phyloP scores from a whole-genome alignment of 495 filamentous ascomycete genomes.

The Pseudotulostoma volvatum region DNA sequence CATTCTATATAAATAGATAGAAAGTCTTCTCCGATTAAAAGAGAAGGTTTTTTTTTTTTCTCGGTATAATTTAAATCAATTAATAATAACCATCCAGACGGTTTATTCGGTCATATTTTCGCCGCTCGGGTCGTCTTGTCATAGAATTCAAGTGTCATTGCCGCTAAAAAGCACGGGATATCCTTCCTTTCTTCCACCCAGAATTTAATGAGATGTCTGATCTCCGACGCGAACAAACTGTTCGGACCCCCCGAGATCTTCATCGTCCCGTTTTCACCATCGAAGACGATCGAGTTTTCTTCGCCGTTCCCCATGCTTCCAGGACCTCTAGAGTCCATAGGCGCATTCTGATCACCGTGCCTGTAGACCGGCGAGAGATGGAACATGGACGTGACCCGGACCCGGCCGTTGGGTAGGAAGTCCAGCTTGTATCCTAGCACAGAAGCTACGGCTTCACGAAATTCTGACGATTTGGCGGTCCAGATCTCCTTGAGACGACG shows the following conservation, averaged over 20 bases:
- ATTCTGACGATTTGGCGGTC: conserved; percentile 72
- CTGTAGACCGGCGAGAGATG: conserved; percentile 40
- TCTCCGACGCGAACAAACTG: conserved; percentile 69
- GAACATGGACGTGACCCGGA: conserved; percentile 67
- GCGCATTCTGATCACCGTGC: conserved; percentile 38
- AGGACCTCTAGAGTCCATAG: conserved; percentile 23
- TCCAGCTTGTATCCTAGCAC: conserved; percentile 85
- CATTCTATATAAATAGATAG: no score
- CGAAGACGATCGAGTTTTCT: conserved; percentile 81
- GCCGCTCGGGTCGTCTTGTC: conserved; percentile 55
- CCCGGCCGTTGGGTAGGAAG: conserved; percentile 85
- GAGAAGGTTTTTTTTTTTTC: no score
- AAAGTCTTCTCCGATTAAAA: no score
- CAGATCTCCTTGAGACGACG: conserved; percentile 80
- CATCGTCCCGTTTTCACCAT: conserved; percentile 93
- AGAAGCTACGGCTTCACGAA: conserved; percentile 79
- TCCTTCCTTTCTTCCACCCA: conserved; percentile 86
- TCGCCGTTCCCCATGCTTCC: conserved; percentile 43
- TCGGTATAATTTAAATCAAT: no score
- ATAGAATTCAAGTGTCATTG: conserved; percentile 78
- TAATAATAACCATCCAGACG: no score
- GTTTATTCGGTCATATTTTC: conserved; percentile 26
- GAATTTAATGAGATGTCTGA: conserved; percentile 68
- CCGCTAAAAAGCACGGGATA: conserved; percentile 84
- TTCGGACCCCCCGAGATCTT: conserved; percentile 84